Conservation (phyloP, 2,329 filamentous ascomycete species). For the Ascochyta pisi region DNA sequence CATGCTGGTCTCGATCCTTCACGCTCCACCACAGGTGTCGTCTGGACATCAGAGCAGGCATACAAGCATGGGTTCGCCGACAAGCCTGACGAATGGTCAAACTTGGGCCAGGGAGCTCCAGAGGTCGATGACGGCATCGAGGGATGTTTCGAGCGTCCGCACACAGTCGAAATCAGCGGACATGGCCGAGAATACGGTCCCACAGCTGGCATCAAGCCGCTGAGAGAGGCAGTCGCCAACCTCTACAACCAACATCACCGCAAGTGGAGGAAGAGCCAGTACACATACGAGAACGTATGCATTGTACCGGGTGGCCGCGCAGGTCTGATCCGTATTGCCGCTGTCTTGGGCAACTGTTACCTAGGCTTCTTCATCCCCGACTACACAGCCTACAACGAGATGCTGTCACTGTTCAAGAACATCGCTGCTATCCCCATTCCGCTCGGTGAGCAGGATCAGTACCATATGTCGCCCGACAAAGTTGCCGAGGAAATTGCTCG, state of each 20-base stretch:
- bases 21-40: conserved; percentile 88
- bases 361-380: conserved; percentile 91
- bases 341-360: conserved; percentile 90
- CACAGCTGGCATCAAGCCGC: conserved; percentile 89
- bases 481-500: conserved; percentile 90
- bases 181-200: conserved; percentile 87
- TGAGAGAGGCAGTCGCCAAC: conserved; percentile 86
- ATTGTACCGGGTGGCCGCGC: conserved; percentile 94
- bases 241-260: conserved; percentile 95
- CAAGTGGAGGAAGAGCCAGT: conserved; percentile 84
- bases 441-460: conserved; percentile 82
- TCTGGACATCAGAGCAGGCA: conserved; percentile 90
- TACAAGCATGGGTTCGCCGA: conserved; percentile 88
- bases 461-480: conserved; percentile 92
- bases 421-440: conserved; percentile 61
- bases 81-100: conserved; percentile 84
- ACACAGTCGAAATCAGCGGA: conserved; percentile 77
- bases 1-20: conserved; percentile 90
- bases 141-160: conserved; percentile 84
- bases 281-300: conserved; percentile 97
- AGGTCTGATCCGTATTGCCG: conserved; percentile 91
- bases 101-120: conserved; percentile 90
- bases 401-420: conserved; percentile 94
- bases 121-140: conserved; percentile 93
- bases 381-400: conserved; percentile 97